Percentiles rank a stretch among this genome's conserved stretches.
Evolutionary conservation across 1,284 basidiomycete genomes (phyloP).

Genomic region (Malassezia dermatis): DNA sequence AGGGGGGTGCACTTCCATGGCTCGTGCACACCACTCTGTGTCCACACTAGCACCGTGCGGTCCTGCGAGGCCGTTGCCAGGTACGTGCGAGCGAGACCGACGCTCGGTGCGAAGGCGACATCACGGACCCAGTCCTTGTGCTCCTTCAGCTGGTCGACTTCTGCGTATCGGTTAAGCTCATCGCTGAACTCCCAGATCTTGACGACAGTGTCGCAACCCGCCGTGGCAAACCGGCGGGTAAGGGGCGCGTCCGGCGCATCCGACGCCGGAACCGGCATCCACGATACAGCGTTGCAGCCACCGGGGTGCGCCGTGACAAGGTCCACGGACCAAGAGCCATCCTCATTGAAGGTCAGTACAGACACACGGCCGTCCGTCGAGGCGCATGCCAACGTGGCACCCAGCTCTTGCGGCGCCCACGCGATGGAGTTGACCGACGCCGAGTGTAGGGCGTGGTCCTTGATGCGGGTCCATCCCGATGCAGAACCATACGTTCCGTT

Average conservation of each 20-base stretch:
- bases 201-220: constrained; percentile 90
- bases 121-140: constrained; percentile 97
- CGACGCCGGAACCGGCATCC: constrained; percentile 60
- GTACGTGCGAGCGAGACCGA: constrained; percentile 84
- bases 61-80: constrained; percentile 89
- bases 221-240: constrained; percentile 63
- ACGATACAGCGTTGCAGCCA: constrained; percentile 92
- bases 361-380: constrained; percentile 97
- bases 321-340: constrained; percentile 89
- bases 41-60: constrained; percentile 82
- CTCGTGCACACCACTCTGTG: constrained; percentile 65
- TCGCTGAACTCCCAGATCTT: constrained; percentile 75
- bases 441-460: constrained; percentile 87
- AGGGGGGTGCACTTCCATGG: constrained; percentile 78
- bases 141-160: constrained; percentile 34
- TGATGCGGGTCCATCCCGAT: constrained; percentile 75
- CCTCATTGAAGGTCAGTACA: constrained; percentile 92
- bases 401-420: constrained; percentile 95
- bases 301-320: constrained; percentile 93
- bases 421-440: constrained; percentile 95
- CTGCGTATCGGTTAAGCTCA: constrained; percentile 36
- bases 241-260: constrained; percentile 44
- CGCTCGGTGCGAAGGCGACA: constrained; percentile 93
- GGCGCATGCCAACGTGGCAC: constrained; percentile 89
- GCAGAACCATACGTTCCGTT: constrained; percentile 22